A percentile compares a stretch with the other conserved stretches of the same genome.
phyloP scores from a whole-genome alignment of 2,329 filamentous ascomycete species.

The Phialocephala sp. region DNA sequence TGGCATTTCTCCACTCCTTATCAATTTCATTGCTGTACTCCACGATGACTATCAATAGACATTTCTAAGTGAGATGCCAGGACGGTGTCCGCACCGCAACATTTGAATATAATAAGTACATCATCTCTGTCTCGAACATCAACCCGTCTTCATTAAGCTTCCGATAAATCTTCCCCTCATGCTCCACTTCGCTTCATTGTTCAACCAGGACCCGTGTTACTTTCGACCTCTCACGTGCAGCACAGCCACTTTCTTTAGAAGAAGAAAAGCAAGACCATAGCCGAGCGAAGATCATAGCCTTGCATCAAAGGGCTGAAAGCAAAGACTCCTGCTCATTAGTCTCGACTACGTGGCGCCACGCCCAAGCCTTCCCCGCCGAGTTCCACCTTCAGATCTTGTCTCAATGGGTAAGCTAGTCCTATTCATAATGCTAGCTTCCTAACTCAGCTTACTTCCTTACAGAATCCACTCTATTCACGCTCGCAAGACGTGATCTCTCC shows the following conservation, averaged over 20 bases:
- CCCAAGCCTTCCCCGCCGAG: neutral
- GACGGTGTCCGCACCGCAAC: no score
- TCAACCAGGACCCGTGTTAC: neutral
- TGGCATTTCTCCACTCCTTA: no score
- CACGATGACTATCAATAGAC: no score
- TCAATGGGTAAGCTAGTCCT: neutral
- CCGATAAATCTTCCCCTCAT: no score
- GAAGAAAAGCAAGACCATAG: neutral
- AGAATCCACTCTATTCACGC: neutral
- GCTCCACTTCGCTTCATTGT: no score
- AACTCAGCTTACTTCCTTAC: neutral
- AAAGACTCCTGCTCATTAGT: neutral
- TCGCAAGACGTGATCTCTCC: constrained; percentile 9
- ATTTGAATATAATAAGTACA: no score
- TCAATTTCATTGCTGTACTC: no score
- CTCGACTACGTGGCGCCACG: neutral
- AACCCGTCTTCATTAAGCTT: no score
- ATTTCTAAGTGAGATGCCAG: no score
- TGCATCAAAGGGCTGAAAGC: neutral
- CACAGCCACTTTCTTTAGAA: neutral
- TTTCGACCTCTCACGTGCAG: neutral
- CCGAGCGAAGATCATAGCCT: neutral
- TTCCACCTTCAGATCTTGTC: neutral
- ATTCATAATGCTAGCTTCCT: neutral
- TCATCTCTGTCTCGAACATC: no score